These are phyloP conservation scores for Cladosporium phlei DNA, from an alignment of 2,329 filamentous ascomycete genomes.

Conservation along the genomic window DNA sequence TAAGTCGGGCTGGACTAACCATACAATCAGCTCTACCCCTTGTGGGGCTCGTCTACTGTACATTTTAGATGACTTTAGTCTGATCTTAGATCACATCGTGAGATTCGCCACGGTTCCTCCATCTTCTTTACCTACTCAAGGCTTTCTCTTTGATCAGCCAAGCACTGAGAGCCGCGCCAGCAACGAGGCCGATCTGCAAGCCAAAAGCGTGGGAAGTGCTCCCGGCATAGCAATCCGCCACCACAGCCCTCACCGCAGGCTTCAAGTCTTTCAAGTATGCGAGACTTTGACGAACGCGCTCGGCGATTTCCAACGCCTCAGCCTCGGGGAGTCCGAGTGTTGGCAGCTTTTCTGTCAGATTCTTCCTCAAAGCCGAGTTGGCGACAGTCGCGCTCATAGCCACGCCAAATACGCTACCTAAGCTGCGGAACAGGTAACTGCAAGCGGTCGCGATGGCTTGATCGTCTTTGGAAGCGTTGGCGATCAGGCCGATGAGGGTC, in stretches of 20 bases:
- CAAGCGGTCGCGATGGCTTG: conserved; percentile 73
- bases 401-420: conserved; percentile 62
- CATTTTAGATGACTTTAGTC: too few relatives aligned
- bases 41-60: too few relatives aligned
- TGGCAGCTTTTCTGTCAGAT: conserved; percentile 51
- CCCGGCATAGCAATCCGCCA: conserved; percentile 62
- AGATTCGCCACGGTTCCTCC: too few relatives aligned
- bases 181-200: conserved; percentile 47
- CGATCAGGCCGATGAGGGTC: conserved; percentile 65
- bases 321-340: conserved; percentile 43
- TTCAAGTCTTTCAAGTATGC: conserved; percentile 64
- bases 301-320: conserved; percentile 61
- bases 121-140: conserved; percentile 20
- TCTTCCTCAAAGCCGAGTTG: conserved; percentile 60
- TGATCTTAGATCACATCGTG: too few relatives aligned
- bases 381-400: conserved; percentile 67
- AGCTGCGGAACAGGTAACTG: conserved; percentile 73
- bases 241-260: conserved; percentile 53
- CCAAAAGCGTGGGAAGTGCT: conserved; percentile 50
- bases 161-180: conserved; percentile 43
- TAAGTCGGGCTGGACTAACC: too few relatives aligned
- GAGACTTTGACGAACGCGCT: conserved; percentile 64
- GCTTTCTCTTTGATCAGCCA: conserved; percentile 44
- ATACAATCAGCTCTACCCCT: too few relatives aligned
- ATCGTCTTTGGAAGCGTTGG: conserved; percentile 62